Evolutionary conservation across 2,329 filamentous ascomycete species (phyloP), one percentile per base, ranked within the genome.

Genomic region (Sclerotinia spermophila): DNA sequence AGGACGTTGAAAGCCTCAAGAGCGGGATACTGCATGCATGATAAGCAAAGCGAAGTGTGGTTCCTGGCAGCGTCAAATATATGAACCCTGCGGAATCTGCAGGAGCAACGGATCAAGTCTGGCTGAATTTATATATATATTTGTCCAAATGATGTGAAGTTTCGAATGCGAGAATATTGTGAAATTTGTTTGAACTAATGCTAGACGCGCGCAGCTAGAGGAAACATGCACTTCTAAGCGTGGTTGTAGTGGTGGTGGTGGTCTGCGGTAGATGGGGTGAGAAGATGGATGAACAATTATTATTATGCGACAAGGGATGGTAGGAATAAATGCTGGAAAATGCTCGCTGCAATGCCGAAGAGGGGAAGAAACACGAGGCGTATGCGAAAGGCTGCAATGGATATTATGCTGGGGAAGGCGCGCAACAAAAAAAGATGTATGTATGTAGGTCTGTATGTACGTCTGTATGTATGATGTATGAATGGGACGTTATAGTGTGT

Each of bases 1-100:
- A 45, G 67, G 30, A 69, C 48, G 68, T 69, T 55, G 68, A 56
- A 76, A 74, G 76, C 73, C 73, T 79, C 76, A 78, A 75, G 72
- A 76, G 76, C 77, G 77, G 78, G 73, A 77, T 72, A 75, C 73
- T 77, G 77, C 78, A 79, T 80, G 78, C 78, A 79, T 79, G 78
- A 77, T 79, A 78, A 79, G 76, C 75, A 76, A 74, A 70, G 62
- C 68, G 68, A 70, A 60, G 55, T 21, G 21, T 75, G 73, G 77
- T 79, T 78, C 77, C 77, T 78, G 76, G 74, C 72, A 75, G 75
- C 75, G 76, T 78, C 74, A 75, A 68, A 77, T 71, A 76, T 73
- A 71, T 70, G 72, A 76, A 78, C 76, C 76, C 74, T 77, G 76
- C 73, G 72, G 70, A 62, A 60, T 73, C 70, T 74, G 75, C 76